Evolutionary conservation across 2,329 filamentous ascomycete species (phyloP), one percentile per base, ranked within the genome.

Genomic region (Beauveria pseudobassiana): DNA sequence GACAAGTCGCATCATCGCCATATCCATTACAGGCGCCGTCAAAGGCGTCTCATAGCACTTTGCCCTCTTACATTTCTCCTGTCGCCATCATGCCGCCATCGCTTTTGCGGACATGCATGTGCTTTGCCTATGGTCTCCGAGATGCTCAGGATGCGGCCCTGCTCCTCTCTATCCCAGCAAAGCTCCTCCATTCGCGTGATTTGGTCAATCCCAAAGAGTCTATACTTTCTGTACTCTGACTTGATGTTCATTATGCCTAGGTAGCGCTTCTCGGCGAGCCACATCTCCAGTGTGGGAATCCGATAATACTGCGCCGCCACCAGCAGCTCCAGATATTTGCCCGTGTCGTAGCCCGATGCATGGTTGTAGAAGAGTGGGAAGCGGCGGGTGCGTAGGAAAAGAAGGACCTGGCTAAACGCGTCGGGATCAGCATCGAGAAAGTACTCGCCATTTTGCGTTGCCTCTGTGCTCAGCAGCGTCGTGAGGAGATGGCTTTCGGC

Each of bases 381-480:
- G 20, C 68, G 63, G 7, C 69, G 67, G 5, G 69, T 70, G 40
- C 73, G 71, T 50, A 76, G 69, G 64, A 72, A 74, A 16, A 69
- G 67, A 34, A 75, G 67, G 58, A 76, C 66, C 55, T 76, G 69
- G 16, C 65, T 63, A 64, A 78, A 77, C 6, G 74, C 59, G 3
- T 68, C 67, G 0, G 71, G 69, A 59, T 77, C 75, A 0, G 71
- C 69, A 63, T 77, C 75, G 42, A 78, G 62, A 65, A 76, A 76
- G 66, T 74, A 75, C 16, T 70, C 55, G 20, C 63, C 62, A 22
- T 73, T 67, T 4, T 63, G 60, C 2, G 45, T 61, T 1, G 61
- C 42, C 14, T 59, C 57, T 5, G 48, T 51, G 57, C 53, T 50
- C 8, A 62, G 64, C 16, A 67, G 62, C 26, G 60, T 48, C 3